These are phyloP conservation scores for Claviceps sorghi DNA, from an alignment of 2,329 filamentous ascomycete genomes.

Conservation along the genomic window DNA sequence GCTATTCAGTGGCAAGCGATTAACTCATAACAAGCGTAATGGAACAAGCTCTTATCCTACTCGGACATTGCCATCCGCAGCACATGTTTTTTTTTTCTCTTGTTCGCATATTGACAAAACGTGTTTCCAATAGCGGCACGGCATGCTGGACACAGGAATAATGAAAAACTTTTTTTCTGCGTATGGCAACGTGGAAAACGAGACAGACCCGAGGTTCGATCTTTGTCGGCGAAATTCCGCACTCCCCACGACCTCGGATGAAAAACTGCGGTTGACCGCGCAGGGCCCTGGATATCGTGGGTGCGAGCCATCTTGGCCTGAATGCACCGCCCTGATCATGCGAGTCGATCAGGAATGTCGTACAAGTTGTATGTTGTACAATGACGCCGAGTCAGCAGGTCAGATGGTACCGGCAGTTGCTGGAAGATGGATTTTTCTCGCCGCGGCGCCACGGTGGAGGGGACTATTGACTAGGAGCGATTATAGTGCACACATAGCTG, in stretches of 20 bases:
- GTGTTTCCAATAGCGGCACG: neutral
- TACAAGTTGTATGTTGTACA: neutral
- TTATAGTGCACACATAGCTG: neutral
- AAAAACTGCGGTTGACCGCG: neutral
- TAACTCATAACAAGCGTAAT: neutral
- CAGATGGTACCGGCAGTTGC: neutral
- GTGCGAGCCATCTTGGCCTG: neutral
- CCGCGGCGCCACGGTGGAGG: neutral
- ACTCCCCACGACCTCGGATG: neutral
- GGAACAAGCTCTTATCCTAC: neutral
- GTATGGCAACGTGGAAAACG: neutral
- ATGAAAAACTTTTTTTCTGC: neutral
- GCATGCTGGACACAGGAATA: neutral
- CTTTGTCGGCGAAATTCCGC: neutral
- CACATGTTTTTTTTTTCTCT: too few species aligned
- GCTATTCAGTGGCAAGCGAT: neutral
- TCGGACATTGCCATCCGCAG: neutral
- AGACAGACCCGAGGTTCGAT: neutral
- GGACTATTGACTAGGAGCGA: neutral
- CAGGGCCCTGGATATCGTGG: neutral
- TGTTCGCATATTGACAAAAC: neutral
- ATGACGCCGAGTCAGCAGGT: neutral
- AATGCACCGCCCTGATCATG: neutral
- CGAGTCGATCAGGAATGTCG: neutral
- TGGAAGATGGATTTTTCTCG: neutral